phyloP scores from a whole-genome alignment of 345 rosid species.

The Salix dunnii region DNA sequence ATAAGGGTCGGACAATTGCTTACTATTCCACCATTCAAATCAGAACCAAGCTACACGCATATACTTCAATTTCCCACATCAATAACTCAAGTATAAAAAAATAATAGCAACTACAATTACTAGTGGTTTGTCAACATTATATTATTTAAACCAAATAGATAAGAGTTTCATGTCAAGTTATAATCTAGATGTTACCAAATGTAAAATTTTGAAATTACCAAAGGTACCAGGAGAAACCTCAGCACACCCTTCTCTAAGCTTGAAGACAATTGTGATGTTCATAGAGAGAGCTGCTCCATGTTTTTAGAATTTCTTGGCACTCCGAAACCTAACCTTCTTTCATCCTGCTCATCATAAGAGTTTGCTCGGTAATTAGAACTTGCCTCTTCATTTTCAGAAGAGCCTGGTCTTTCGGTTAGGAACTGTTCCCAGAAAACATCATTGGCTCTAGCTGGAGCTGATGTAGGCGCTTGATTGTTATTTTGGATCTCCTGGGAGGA shows the following conservation, averaged over 20 bases:
- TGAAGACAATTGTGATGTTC: conserved; percentile 19
- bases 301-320: conserved; percentile 45
- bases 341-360: conserved; percentile 58
- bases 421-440: conserved; percentile 97
- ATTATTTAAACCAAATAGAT: conserved; percentile 9
- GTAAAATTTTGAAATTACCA: not conserved
- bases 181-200: not conserved
- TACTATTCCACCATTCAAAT: not conserved
- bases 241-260: conserved; percentile 12
- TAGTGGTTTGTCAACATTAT: conserved; percentile 1
- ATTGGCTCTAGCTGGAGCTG: conserved; percentile 62
- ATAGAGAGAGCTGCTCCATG: conserved; percentile 67
- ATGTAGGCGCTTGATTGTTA: conserved; percentile 43
- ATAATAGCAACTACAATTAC: not conserved
- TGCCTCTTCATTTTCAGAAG: conserved; percentile 79
- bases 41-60: not conserved
- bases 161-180: not conserved
- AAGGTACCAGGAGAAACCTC: conserved; percentile 10
- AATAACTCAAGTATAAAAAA: not conserved
- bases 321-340: conserved; percentile 41
- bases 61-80: not conserved
- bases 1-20: not conserved
- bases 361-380: conserved; percentile 60
- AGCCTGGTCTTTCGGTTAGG: conserved; percentile 90
- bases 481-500: conserved; percentile 38